Evolutionary conservation across 2,329 filamentous ascomycete genomes (phyloP), one percentile per base, ranked within the genome.

Genomic region (Fusarium irregulare): DNA sequence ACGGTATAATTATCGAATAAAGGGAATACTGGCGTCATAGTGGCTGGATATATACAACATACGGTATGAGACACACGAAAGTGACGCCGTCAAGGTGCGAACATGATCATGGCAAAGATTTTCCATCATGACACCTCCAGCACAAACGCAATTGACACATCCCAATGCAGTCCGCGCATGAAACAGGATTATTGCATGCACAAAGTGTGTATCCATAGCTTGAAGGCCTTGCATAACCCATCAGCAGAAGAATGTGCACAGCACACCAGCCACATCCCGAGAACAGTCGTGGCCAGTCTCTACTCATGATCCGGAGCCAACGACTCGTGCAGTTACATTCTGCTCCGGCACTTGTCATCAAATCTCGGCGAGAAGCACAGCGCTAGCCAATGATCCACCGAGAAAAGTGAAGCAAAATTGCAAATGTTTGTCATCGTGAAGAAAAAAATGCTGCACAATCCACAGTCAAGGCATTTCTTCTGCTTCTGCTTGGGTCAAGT

Each of bases 261-360:
- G 14, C 14, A 48, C 25, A 37, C 40, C 41, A 45, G 34, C 10
- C 49, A 45, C 21, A 32, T 21, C n/a, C 25, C 20, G 3, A 30
- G 8, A 12, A n/a, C 34, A 30, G 32, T n/a, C 45, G 10, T 18
- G 42, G 41, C 30, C 21, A 21, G 21, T 21, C 21, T 21, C 20
- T 53, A 27, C 32, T 27, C 53, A 53, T 6, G 13, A 65, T 25
- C 18, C 49, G 20, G 20, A 30, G 27, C 23, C 37, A 56, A 46
- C 46, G 54, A 68, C 56, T 72, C 56, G 63, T 60, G 51, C 49
- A 70, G 45, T 61, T 49, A 44, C 54, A 54, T 40, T 37, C n/a
- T 55, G n/a, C 64, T 44, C 27, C 28, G 45, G 27, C 37, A 30
- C 45, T 60, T 5, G 56, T 28, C 28, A 3, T 25, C 10, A 41